Evolutionary conservation across 352 stramenopile genomes (phyloP), one percentile per base, ranked within the genome.

Genomic region (Phytopythium boreale): DNA sequence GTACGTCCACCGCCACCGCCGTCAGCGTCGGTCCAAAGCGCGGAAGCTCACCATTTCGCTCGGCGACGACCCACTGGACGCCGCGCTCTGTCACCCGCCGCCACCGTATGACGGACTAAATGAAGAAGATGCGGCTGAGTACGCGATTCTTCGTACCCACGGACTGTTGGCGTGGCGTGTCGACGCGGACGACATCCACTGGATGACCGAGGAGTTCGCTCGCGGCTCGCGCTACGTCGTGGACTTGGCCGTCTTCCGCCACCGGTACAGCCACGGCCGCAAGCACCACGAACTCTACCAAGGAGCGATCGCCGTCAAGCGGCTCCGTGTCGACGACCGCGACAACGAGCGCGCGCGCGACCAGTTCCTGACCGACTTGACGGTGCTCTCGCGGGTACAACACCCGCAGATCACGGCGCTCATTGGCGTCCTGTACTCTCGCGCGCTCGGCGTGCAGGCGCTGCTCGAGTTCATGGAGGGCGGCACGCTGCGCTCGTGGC

Each of bases 401-500:
- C 80, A 87, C 31, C 77, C 76, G 27, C 80, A 68, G 31, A 61
- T 90, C 15, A 74, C 84, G 24, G 36, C 70, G 22, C 76, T 88
- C 31, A 56, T 90, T 0, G 81, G 81, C 10, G 67, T 84, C 2
- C 56, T 71, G 47, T 88, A 71, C 75, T 82, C 72, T 10, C 76
- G 63, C 26, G 55, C 71, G 26, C 72, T 74, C 7, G 80, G 83
- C 31, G 60, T 88, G 2, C 74, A 86, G 44, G 82, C 75, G 26
- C 59, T 91, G 8, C 81, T 81, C 56, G 80, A 89, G 70, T 91
- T 86, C 68, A 83, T 89, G 78, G 71, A 84, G 10, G 69, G 74
- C 49, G 80, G 81, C 14, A 68, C 88, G 34, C 34, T 91, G 41
- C 62, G 75, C n/a, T 70, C 62, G 19, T 76, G 77, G 57, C 59